Base-by-base conservation (phyloP, 2,329 filamentous ascomycete genomes). In the Juglanconis sp. region DNA sequence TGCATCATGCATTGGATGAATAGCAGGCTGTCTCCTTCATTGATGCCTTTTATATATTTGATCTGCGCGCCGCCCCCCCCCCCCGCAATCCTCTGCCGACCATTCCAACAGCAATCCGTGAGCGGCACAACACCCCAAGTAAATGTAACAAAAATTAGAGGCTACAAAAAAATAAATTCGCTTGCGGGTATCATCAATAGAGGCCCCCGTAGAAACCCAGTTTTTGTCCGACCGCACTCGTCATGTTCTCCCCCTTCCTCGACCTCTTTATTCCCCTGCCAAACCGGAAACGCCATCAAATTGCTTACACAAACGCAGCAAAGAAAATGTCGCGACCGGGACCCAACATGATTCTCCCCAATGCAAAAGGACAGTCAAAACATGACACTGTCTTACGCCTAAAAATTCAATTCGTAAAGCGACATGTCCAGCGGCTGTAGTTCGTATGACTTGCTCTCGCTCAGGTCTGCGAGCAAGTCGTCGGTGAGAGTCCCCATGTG, bases 391-490 rank as follows among this genome's bases (percentile, higher is more conserved):
- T 48, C 15, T 31, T 17, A 48, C 46, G 17, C 8, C 24, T 48
- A 48, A 31, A 17, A 48, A 62, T 77, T 74, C 66, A 80, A 68
- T 31, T 72, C 73, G 67, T 76, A 82, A 13, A 79, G 63, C 6
- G 70, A 72, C 50, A 76, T 76, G 61, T 86, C 82, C 57, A 87
- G 72, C 15, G 53, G 50, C 11, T 48, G 17, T 5, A 42, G 24
- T 64, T 76, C 68, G 63, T 84, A 83, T 0, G 81, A 77, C 69
- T 85, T 84, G 56, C 74, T 51, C 7, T 30, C 55, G 35, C 44
- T 74, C 63, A 84, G 82, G 66, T 83, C 79, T 10, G 49, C 54
- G 7, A 63, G 54, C 61, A 63, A 55, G 58, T 55, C 53, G n/a
- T 57, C 57, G 11, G 57, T 56, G 15, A 60, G 40, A 38, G 49